Percentiles rank a stretch among this genome's conserved stretches.
These are phyloP conservation scores for Orbilia oligospora DNA, from an alignment of 2,329 filamentous ascomycete species.

Conservation along the genomic window DNA sequence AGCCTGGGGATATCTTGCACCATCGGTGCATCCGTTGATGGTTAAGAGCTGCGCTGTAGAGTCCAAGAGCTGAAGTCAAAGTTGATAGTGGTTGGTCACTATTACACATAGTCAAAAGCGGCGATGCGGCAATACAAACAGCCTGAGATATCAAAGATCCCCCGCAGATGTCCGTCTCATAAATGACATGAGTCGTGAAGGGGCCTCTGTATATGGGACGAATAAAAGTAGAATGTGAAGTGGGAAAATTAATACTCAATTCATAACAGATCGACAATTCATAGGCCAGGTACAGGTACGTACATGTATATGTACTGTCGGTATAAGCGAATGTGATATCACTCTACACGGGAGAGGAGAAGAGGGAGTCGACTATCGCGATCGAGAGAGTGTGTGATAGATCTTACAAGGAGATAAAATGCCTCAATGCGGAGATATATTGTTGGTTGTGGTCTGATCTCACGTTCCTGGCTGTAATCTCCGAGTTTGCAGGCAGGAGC, in stretches of 20 bases:
- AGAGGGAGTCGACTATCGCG: conserved; percentile 21
- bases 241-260: conserved; percentile 51
- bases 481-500: conserved; percentile 14
- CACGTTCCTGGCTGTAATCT: conserved; percentile 53
- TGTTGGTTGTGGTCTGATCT: conserved; percentile 37
- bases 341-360: neutral
- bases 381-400: conserved; percentile 25
- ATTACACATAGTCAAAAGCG: conserved; percentile 15
- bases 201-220: neutral
- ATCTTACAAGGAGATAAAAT: conserved; percentile 39
- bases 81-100: neutral
- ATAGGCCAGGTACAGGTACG: conserved; percentile 2
- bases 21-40: neutral
- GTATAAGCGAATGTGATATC: conserved; percentile 33
- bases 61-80: neutral
- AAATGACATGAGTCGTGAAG: conserved; percentile 24
- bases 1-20: neutral
- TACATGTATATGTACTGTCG: neutral
- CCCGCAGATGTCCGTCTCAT: conserved; percentile 44
- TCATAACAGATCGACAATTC: conserved; percentile 30
- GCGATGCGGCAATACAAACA: conserved; percentile 12
- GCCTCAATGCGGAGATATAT: conserved; percentile 51
- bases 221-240: neutral
- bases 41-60: neutral
- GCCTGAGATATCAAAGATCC: neutral